Evolutionary conservation across 169 alveolate species (phyloP).

Genomic region (Neospora caninum): DNA sequence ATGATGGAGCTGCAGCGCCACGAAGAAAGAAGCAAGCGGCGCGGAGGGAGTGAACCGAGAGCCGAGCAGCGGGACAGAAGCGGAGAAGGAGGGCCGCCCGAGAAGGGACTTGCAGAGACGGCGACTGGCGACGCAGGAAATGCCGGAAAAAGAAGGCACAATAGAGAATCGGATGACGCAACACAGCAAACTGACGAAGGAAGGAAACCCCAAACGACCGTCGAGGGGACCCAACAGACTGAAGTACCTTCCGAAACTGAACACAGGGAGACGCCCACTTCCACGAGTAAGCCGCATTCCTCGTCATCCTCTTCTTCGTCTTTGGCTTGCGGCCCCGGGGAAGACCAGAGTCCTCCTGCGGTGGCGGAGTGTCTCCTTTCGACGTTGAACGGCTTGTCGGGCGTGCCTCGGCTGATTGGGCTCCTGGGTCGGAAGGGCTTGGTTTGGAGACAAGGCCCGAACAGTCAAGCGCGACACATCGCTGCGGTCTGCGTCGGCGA

Average conservation of each 20-base stretch:
- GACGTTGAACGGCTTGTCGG: background rate
- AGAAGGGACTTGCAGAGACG: background rate
- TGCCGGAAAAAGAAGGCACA: background rate
- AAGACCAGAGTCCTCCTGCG: too few species aligned
- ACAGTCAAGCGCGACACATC: conserved; percentile 65
- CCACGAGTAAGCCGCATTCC: too few species aligned
- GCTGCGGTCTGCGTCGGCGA: conserved; percentile 66
- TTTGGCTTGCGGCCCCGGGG: too few species aligned
- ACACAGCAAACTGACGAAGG: background rate
- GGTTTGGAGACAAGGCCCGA: conserved; percentile 62
- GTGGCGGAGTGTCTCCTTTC: background rate
- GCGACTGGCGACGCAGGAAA: background rate
- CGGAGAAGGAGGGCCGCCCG: too few species aligned
- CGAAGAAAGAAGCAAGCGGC: conserved; percentile 10
- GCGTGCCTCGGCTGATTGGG: conserved; percentile 44
- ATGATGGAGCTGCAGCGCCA: conserved; percentile 44
- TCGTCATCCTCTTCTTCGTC: too few species aligned
- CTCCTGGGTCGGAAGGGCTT: conserved; percentile 63
- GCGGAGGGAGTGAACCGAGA: background rate
- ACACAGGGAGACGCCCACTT: too few species aligned
- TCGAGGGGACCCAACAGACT: background rate
- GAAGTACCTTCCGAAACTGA: too few species aligned
- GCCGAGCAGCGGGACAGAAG: background rate
- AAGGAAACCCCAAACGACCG: background rate
- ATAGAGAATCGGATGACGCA: background rate